Conservation (phyloP, 441 rosid genomes). For the Croton setiger region DNA sequence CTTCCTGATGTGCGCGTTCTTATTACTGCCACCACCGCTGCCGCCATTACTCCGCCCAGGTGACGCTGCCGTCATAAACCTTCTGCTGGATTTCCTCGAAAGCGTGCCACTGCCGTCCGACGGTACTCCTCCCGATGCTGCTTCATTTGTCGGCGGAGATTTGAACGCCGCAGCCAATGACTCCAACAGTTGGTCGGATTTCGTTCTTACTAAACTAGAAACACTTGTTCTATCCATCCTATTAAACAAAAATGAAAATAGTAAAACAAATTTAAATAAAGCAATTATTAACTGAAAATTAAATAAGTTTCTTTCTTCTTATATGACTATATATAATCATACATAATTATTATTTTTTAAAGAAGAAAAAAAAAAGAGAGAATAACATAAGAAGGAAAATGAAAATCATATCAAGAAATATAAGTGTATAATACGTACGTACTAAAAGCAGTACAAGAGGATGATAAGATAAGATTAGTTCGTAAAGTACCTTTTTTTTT, state of each 20-base stretch:
- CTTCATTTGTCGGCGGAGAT: constrained; percentile 47
- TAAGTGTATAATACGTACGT: no score
- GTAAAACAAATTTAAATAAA: no score
- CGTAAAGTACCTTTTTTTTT: background rate
- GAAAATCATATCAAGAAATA: background rate
- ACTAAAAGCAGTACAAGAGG: background rate
- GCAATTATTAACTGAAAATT: no score
- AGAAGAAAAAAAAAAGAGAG: background rate
- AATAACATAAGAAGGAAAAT: background rate
- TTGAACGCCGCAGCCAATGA: constrained; percentile 59
- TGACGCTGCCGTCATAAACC: constrained; percentile 48
- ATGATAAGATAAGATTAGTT: background rate
- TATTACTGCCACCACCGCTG: constrained; percentile 29
- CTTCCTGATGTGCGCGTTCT: constrained; percentile 70
- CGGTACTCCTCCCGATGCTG: constrained; percentile 19
- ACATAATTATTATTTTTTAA: no score
- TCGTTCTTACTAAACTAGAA: constrained; percentile 60
- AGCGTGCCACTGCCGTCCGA: constrained; percentile 36
- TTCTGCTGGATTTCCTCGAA: constrained; percentile 69
- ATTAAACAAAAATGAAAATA: background rate
- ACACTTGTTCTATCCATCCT: constrained; percentile 46
- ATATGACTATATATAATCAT: no score
- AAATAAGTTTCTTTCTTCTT: no score
- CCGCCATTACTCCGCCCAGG: constrained; percentile 59
- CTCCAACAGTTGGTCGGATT: constrained; percentile 77